phyloP scores from a whole-genome alignment of 2,329 filamentous ascomycete species.

The Cladophialophora yegresii region DNA sequence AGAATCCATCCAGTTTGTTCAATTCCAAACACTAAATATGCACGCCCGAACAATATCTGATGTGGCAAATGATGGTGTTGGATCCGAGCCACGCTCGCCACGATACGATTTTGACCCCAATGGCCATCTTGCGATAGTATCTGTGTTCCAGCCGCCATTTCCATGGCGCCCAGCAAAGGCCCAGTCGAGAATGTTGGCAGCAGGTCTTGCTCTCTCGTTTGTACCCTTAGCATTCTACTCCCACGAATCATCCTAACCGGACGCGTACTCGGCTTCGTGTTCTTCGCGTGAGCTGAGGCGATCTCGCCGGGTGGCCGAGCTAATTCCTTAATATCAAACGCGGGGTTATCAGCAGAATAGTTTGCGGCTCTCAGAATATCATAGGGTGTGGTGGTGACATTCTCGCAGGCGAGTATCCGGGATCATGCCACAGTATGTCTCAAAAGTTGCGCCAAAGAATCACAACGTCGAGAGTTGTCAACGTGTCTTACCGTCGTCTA shows the following conservation, averaged over 20 bases:
- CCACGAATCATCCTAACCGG: background rate
- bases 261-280: background rate
- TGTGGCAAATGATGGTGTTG: background rate
- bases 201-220: background rate
- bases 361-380: background rate
- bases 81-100: background rate
- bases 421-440: background rate
- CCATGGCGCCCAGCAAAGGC: background rate
- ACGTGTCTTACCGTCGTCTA: background rate
- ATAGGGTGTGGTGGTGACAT: background rate
- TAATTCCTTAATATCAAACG: background rate
- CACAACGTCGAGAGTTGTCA: background rate
- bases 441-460: background rate
- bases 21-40: background rate
- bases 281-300: background rate
- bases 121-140: background rate
- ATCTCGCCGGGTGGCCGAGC: background rate
- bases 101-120: background rate
- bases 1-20: background rate
- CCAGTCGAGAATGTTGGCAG: slow-evolving; percentile 4
- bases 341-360: background rate
- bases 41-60: background rate
- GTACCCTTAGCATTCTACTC: background rate
- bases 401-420: background rate
- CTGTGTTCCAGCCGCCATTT: background rate